Conservation (phyloP, 352 stramenopile species). For the Pythium aristosporum region DNA sequence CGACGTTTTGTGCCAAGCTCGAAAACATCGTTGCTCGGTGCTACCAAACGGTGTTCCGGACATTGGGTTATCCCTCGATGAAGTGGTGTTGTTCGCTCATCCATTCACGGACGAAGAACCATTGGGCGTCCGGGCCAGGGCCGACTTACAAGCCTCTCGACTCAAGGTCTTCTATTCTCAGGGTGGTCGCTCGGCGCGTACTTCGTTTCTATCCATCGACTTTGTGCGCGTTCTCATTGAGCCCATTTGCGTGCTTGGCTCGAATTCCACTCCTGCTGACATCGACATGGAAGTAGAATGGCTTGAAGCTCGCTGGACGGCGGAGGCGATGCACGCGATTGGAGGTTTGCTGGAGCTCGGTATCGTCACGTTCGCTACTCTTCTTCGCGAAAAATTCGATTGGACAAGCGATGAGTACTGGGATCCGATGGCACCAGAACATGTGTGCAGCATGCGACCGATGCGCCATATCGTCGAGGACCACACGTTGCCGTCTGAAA, state of each 20-base stretch:
- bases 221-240: slow-evolving; percentile 62
- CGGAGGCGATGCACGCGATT: slow-evolving; percentile 60
- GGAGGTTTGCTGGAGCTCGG: slow-evolving; percentile 62
- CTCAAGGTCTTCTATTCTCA: slow-evolving; percentile 48
- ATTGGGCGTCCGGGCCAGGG: slow-evolving; percentile 60
- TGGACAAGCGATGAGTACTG: slow-evolving; percentile 27
- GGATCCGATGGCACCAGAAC: slow-evolving; percentile 5
- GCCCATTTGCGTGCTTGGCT: slow-evolving; percentile 41
- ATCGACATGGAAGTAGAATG: slow-evolving; percentile 80
- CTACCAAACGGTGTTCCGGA: slow-evolving; percentile 48
- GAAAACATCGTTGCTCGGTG: slow-evolving; percentile 40
- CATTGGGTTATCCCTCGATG: slow-evolving; percentile 45
- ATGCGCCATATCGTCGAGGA: slow-evolving; percentile 39
- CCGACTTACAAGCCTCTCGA: slow-evolving; percentile 58
- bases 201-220: slow-evolving; percentile 62
- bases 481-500: slow-evolving; percentile 34
- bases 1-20: slow-evolving; percentile 35
- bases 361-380: slow-evolving; percentile 36
- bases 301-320: slow-evolving; percentile 70
- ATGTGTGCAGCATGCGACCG: slow-evolving; percentile 39
- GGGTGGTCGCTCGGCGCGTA: slow-evolving; percentile 23
- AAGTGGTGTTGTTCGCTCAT: slow-evolving; percentile 56
- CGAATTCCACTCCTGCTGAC: slow-evolving; percentile 35
- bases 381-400: slow-evolving; percentile 29
- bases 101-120: slow-evolving; percentile 48